Percentiles rank a stretch among this genome's conserved stretches.
Evolutionary conservation across 768 basidiomycete genomes (phyloP).

Genomic region (Suillus fuscotomentosus): DNA sequence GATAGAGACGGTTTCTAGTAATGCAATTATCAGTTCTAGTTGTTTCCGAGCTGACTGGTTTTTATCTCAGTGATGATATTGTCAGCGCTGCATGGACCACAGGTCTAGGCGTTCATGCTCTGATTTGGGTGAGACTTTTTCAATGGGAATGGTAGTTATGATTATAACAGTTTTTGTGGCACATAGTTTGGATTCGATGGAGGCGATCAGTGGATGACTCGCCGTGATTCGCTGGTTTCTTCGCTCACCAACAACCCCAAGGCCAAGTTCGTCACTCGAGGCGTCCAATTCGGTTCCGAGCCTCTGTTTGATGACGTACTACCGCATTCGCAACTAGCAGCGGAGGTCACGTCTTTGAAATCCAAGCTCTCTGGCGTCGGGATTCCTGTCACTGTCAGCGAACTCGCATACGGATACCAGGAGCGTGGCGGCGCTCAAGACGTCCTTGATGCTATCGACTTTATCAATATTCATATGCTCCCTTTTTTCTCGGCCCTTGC

Average conservation of each 20-base stretch:
- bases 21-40: not conserved
- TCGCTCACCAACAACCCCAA: conserved; percentile 58
- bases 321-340: conserved; percentile 44
- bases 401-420: conserved; percentile 62
- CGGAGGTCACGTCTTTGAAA: conserved; percentile 51
- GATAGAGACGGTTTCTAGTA: conserved; percentile 41
- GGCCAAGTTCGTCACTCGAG: conserved; percentile 64
- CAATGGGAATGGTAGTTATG: not conserved
- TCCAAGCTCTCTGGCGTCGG: conserved; percentile 45
- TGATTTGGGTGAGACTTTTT: conserved; percentile 60
- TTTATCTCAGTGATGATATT: conserved; percentile 49
- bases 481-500: conserved; percentile 53
- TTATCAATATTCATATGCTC: conserved; percentile 67
- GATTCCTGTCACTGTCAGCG: conserved; percentile 71
- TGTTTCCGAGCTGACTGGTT: not conserved
- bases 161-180: not conserved
- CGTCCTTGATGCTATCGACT: conserved; percentile 59
- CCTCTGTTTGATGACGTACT: conserved; percentile 63
- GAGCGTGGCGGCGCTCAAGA: conserved; percentile 48
- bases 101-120: conserved; percentile 67
- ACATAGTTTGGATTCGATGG: conserved; percentile 38
- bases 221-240: conserved; percentile 51
- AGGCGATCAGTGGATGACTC: conserved; percentile 48
- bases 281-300: conserved; percentile 70
- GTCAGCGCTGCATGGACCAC: conserved; percentile 69